Evolutionary conservation across 306 rosid species (phyloP).

Genomic region (Inga leiocalycina): DNA sequence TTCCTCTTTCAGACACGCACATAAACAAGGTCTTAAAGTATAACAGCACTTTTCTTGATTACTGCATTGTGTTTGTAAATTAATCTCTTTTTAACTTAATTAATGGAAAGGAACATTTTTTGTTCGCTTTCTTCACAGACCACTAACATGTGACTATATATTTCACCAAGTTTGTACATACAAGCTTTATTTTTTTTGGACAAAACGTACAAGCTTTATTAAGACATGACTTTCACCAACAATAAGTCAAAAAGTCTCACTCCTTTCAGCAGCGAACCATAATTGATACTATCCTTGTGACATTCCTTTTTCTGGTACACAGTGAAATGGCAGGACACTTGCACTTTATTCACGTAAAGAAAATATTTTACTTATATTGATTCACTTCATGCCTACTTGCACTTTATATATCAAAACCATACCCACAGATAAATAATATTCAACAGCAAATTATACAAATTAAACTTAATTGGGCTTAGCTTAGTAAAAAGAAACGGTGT

Average conservation of each 20-base stretch:
- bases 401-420: not conserved
- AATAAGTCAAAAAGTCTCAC: constrained; percentile 73
- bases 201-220: constrained; percentile 42
- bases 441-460: not conserved
- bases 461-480: not conserved
- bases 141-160: constrained; percentile 24
- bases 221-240: constrained; percentile 54
- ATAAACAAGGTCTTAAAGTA: not conserved
- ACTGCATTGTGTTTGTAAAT: not conserved
- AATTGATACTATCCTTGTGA: constrained; percentile 34
- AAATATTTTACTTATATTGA: not conserved
- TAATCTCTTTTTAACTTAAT: not conserved
- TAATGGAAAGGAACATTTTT: not conserved
- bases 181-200: constrained; percentile 31
- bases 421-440: not conserved
- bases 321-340: too few species aligned
- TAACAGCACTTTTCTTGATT: not conserved
- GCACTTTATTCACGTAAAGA: not conserved
- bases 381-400: not conserved
- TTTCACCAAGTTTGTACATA: constrained; percentile 35
- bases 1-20: not conserved
- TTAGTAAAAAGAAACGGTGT: not conserved
- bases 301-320: constrained; percentile 40
- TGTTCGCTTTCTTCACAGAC: not conserved
- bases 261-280: constrained; percentile 29